Percentiles rank a stretch among this genome's conserved stretches.
These are phyloP conservation scores for Brassica hybrid DNA, from an alignment of 441 rosid genomes.

Conservation along the genomic window DNA sequence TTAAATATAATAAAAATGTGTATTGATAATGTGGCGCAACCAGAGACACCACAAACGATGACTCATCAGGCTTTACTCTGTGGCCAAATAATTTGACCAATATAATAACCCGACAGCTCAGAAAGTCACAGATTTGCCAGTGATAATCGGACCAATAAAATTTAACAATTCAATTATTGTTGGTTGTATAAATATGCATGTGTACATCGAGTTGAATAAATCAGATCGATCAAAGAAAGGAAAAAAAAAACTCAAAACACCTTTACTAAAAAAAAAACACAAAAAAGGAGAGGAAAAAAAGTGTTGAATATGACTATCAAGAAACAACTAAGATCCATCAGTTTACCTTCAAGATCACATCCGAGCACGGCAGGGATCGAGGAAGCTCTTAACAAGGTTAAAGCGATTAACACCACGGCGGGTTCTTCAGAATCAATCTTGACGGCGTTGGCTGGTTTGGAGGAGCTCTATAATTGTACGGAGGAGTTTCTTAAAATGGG, in stretches of 20 bases:
- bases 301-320: conserved; percentile 48
- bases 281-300: neutral
- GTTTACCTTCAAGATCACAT: conserved; percentile 73
- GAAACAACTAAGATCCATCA: conserved; percentile 60
- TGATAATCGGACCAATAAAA: conserved; percentile 41
- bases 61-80: conserved; percentile 41
- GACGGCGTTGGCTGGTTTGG: conserved; percentile 47
- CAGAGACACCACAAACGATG: conserved; percentile 39
- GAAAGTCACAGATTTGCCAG: conserved; percentile 37
- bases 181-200: conserved; percentile 35
- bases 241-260: neutral
- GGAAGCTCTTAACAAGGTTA: conserved; percentile 56
- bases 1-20: conserved; percentile 5
- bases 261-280: neutral
- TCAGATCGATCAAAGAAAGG: conserved; percentile 22
- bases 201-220: conserved; percentile 4
- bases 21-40: conserved; percentile 40
- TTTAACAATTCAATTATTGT: conserved; percentile 37
- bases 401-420: conserved; percentile 38
- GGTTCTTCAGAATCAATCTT: conserved; percentile 49
- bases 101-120: conserved; percentile 42
- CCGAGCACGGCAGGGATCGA: conserved; percentile 51
- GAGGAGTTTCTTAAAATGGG: conserved; percentile 59
- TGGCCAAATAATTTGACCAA: conserved; percentile 41
- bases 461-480: conserved; percentile 47